Conservation (phyloP, 352 stramenopile species). For the Globisporangium carolinianum region DNA sequence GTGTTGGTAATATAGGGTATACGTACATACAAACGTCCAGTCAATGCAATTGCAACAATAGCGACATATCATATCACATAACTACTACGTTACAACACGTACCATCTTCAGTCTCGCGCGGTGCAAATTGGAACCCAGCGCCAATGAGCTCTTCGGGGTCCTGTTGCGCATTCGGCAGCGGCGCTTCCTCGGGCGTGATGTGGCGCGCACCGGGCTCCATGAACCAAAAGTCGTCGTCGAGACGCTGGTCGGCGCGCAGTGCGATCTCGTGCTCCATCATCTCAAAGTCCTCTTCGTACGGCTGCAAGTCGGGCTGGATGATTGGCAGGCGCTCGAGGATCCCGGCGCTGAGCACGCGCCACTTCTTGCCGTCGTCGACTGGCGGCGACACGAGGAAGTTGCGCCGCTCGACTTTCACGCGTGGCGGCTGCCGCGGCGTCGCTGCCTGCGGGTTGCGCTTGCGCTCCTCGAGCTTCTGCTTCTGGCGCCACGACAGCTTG, state of each 20-base stretch:
- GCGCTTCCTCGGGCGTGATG: conserved; percentile 70
- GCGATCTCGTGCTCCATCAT: conserved; percentile 73
- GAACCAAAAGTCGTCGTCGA: conserved; percentile 84
- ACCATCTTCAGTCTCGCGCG: conserved; percentile 68
- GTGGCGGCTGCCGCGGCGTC: conserved; percentile 34
- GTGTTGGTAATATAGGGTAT: too few species aligned
- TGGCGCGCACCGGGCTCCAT: conserved; percentile 68
- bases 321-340: conserved; percentile 71
- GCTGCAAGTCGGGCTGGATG: conserved; percentile 63
- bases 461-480: conserved; percentile 46
- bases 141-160: conserved; percentile 67
- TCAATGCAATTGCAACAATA: too few species aligned
- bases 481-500: conserved; percentile 59
- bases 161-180: conserved; percentile 46
- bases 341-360: conserved; percentile 61
- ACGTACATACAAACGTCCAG: neutral
- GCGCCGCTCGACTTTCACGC: conserved; percentile 35
- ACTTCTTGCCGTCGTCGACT: conserved; percentile 75
- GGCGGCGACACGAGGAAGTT: conserved; percentile 53
- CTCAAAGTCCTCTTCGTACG: conserved; percentile 72
- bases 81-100: neutral
- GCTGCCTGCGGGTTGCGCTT: conserved; percentile 27
- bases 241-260: conserved; percentile 63
- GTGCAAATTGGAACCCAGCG: conserved; percentile 67
- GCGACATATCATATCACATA: too few species aligned